Base-by-base conservation (phyloP, 331 rosid genomes). In the Phaseolus coccineus region DNA sequence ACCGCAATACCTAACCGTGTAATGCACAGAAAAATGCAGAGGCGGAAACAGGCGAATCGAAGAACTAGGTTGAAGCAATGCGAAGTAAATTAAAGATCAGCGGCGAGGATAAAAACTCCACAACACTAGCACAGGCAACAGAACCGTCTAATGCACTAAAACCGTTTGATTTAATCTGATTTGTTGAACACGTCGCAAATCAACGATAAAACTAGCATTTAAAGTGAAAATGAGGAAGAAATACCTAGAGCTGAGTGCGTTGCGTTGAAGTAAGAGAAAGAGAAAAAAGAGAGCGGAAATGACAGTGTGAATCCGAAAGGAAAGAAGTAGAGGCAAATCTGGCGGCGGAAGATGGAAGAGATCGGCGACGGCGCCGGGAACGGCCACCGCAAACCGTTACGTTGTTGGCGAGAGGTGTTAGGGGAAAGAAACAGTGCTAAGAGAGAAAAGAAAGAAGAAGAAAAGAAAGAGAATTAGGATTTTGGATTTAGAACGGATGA, bases 181-280 rank as follows among this genome's bases (percentile, higher is more conserved):
- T 66, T 3, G 27, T 33, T 57, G 61, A 4, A 52, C 51, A 25
- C 4, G 59, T 47, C 8, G 51, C 48, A 67, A 59, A 67, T 69
- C 44, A 67, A 76, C 62, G 3, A 79, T 35, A 48, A 55, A 79
- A 76, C 40, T 27, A 62, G 4, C 66, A 77, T 8, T 24, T 14
- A 8, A 4, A 74, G 6, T 4, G 33, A 56, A 8, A 24, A 0
- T 6, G 51, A 46, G 12, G 15, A 81, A 79, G 47, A 85, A 82
- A 71, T 71, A 88, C 91, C 96, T 73, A n/a, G 15, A 39, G 57
- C 5, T 46, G 69, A 70, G 68, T 55, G 47, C 28, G 57, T 51
- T 31, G 48, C 63, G 30, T n/a, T 14, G 58, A 31, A 64, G 72
- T 39, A 51, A 69, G 48, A 72, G 77, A 44, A 42, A 74, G 67